These are phyloP conservation scores for Curvularia verruculosa DNA, from an alignment of 2,329 filamentous ascomycete genomes.

Conservation along the genomic window DNA sequence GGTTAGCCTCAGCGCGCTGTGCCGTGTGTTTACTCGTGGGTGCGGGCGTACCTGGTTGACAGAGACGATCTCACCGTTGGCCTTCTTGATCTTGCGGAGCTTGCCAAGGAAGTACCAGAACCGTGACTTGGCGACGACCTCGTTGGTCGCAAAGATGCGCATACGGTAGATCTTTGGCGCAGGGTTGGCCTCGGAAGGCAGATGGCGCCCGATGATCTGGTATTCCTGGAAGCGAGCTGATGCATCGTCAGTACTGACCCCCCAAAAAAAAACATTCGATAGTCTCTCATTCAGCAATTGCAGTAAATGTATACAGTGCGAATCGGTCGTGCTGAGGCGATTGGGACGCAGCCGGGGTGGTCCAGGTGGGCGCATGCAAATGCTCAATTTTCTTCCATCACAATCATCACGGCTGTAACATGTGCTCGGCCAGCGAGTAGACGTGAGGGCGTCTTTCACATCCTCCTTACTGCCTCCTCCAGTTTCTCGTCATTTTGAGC, in stretches of 20 bases:
- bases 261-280: conserved; percentile 4
- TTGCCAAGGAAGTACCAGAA: conserved; percentile 99
- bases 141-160: conserved; percentile 99
- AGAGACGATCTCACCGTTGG: conserved; percentile 98
- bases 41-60: conserved; percentile 83
- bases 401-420: background rate
- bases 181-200: conserved; percentile 97
- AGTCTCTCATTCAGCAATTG: conserved; percentile 37
- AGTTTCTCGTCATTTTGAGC: background rate
- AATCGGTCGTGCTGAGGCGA: background rate
- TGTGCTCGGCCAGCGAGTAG: background rate
- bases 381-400: conserved; percentile 2
- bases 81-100: conserved; percentile 99
- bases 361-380: conserved; percentile 4
- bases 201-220: conserved; percentile 99
- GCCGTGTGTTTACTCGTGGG: background rate
- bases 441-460: background rate
- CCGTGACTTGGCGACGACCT: conserved; percentile 97
- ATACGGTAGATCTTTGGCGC: conserved; percentile 99
- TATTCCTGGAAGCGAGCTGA: conserved; percentile 99
- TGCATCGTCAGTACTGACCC: conserved; percentile 40
- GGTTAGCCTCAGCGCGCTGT: conserved; percentile 20
- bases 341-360: background rate
- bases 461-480: background rate
- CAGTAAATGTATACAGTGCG: conserved; percentile 16